Conservation (phyloP, 306 rosid genomes). For the Neltuma alba region DNA sequence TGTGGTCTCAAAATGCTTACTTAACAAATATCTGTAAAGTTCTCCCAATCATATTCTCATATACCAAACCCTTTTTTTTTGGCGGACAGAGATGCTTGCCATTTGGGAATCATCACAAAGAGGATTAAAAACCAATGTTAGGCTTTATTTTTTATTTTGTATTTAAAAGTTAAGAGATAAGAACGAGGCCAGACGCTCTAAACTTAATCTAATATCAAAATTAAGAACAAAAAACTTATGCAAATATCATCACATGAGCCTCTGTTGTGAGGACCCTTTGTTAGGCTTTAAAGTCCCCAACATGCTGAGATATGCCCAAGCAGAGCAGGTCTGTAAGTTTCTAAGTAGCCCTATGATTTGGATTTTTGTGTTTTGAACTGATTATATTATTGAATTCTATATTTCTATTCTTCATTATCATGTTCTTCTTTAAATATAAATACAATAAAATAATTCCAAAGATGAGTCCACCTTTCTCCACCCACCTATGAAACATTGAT, state of each 20-base stretch:
- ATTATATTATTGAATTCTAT: constrained; percentile 5
- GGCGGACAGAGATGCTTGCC: not conserved
- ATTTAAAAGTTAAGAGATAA: not conserved
- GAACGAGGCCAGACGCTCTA: not conserved
- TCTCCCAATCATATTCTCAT: not conserved
- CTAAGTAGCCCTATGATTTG: constrained; percentile 20
- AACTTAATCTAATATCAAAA: not conserved
- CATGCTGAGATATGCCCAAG: not conserved
- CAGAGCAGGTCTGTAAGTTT: not conserved
- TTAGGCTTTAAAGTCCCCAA: constrained; percentile 14
- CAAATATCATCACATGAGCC: not conserved
- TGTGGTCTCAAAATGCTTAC: not conserved
- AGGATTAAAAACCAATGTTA: not conserved
- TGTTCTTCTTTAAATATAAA: constrained; percentile 30
- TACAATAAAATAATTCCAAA: constrained; percentile 34
- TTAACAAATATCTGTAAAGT: not conserved
- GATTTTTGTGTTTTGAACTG: constrained; percentile 35
- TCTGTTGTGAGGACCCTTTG: constrained; percentile 18
- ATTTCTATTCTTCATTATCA: constrained; percentile 27
- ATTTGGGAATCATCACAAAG: not conserved
- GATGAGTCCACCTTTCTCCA: not conserved
- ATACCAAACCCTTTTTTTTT: not conserved
- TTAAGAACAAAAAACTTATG: not conserved
- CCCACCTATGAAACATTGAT: not conserved
- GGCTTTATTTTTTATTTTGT: not conserved